Percentiles rank a stretch among this genome's conserved stretches.
Conservation (phyloP, 73 alveolate genomes). For the Tetrahymena malaccensis region DNA sequence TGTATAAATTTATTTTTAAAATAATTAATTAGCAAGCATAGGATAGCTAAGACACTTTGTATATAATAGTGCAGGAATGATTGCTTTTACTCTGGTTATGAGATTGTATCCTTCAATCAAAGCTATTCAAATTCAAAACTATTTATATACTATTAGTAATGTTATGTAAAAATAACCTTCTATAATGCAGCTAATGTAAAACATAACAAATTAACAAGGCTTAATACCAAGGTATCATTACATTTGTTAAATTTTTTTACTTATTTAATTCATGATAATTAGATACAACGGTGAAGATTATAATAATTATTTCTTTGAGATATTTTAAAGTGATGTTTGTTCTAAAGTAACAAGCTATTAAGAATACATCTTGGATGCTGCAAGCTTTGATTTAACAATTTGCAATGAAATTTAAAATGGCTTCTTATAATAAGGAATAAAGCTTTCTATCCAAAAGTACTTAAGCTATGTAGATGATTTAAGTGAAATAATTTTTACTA, state of each 20-base stretch:
- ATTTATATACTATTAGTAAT: background rate
- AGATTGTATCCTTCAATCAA: background rate
- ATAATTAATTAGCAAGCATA: background rate
- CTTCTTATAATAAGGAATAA: background rate
- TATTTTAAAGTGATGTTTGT: background rate
- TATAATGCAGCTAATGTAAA: background rate
- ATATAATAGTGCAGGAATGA: background rate
- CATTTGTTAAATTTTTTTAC: background rate
- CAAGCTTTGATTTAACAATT: background rate
- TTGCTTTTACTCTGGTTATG: background rate
- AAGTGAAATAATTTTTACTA: background rate
- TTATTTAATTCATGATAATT: background rate
- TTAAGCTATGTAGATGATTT: background rate
- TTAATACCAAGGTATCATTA: background rate
- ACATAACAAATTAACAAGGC: background rate
- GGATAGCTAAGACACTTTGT: background rate
- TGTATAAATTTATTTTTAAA: background rate
- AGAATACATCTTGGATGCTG: background rate
- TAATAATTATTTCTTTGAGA: background rate
- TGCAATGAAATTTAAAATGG: background rate
- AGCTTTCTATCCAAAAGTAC: background rate
- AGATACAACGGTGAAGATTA: background rate
- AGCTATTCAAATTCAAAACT: background rate
- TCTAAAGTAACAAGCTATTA: background rate
- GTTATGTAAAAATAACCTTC: background rate